Evolutionary conservation across 2,329 filamentous ascomycete genomes (phyloP).

Genomic region (Trichoderma koningiopsis): DNA sequence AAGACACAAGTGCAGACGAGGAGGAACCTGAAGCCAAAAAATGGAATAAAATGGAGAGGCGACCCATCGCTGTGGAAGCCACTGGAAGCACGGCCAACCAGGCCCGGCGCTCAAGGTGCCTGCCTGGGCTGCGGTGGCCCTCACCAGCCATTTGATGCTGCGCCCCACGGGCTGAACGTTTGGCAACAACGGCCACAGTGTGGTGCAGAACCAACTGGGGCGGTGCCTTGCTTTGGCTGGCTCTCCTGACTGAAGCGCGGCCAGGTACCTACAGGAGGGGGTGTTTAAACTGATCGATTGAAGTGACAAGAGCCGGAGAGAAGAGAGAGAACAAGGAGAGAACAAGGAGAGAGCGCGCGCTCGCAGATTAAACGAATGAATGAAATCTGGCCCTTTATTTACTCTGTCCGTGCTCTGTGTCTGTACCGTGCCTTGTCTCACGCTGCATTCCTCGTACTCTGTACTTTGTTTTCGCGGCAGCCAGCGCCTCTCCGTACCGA

Average conservation of each 20-base stretch:
- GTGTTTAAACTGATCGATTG: conserved; percentile 1
- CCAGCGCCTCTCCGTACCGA: neutral
- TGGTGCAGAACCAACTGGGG: neutral
- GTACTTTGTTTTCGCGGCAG: neutral
- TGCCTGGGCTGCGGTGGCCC: neutral
- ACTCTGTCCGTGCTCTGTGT: neutral
- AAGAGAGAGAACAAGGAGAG: neutral
- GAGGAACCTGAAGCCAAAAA: neutral
- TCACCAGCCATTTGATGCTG: conserved; percentile 23
- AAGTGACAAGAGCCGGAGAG: neutral
- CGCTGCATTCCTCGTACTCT: neutral
- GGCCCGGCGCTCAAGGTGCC: neutral
- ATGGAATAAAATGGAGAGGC: conserved; percentile 11
- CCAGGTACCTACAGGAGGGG: conserved; percentile 14
- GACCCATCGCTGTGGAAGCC: conserved; percentile 29
- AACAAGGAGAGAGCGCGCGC: neutral
- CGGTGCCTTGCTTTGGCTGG: neutral
- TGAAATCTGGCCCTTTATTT: neutral
- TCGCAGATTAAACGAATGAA: neutral
- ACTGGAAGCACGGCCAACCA: conserved; percentile 27
- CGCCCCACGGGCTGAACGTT: conserved; percentile 25
- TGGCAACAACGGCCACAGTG: neutral
- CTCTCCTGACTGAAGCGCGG: conserved; percentile 12
- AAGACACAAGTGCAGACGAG: neutral
- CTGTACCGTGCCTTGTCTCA: neutral